These are phyloP conservation scores for Pyrenophora seminiperda DNA, from an alignment of 2,329 filamentous ascomycete genomes.

Conservation along the genomic window DNA sequence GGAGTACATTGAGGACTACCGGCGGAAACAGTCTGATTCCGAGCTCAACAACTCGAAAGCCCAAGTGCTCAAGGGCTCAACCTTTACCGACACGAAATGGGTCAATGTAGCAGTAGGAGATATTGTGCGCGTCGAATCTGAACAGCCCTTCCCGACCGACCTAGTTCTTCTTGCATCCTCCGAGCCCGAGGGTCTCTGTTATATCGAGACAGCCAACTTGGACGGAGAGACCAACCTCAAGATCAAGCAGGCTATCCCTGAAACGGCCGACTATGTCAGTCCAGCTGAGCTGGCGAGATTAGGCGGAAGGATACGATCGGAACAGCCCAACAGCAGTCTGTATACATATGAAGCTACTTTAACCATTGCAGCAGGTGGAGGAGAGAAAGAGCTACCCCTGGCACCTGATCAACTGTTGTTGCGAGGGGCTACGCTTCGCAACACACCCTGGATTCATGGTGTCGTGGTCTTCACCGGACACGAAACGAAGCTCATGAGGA, in stretches of 20 bases:
- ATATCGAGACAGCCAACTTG: constrained; percentile 97
- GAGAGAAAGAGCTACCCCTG: constrained; percentile 88
- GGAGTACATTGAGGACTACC: constrained; percentile 91
- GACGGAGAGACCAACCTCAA: constrained; percentile 98
- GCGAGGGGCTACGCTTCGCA: constrained; percentile 89
- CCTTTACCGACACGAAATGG: constrained; percentile 88
- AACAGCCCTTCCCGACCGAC: constrained; percentile 93
- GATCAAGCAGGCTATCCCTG: constrained; percentile 95
- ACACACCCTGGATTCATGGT: constrained; percentile 96
- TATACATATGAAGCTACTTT: constrained; percentile 98
- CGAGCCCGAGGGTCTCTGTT: constrained; percentile 95
- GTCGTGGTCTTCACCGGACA: constrained; percentile 97
- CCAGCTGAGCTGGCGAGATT: constrained; percentile 83
- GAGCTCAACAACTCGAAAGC: constrained; percentile 87
- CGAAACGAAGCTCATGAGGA: constrained; percentile 98
- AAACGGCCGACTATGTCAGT: constrained; percentile 87
- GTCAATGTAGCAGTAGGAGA: constrained; percentile 92
- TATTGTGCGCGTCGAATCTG: constrained; percentile 89
- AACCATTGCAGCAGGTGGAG: constrained; percentile 86
- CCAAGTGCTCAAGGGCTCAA: constrained; percentile 78
- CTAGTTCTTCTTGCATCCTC: constrained; percentile 90
- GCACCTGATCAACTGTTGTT: constrained; percentile 92
- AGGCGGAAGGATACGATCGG: constrained; percentile 84
- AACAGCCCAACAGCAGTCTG: constrained; percentile 96
- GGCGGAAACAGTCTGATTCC: constrained; percentile 84